Base-by-base conservation (phyloP, 768 basidiomycete species). In the Hydnomerulius pinastri region DNA sequence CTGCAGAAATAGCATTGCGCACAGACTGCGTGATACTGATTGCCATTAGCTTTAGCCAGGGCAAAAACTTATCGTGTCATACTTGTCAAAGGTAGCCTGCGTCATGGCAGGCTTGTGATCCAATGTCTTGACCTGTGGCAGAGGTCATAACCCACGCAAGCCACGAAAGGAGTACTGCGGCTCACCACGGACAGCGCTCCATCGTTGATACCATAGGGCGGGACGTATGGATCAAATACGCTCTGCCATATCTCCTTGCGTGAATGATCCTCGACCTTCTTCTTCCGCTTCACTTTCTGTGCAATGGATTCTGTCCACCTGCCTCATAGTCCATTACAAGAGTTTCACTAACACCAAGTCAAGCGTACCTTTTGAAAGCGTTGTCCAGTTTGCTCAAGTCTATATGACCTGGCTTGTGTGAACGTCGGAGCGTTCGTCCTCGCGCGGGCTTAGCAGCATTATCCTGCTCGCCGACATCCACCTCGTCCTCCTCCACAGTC, bases 231-330 rank as follows among this genome's bases (percentile, higher is more conserved):
- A 47, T 90, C 89, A 55, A 92, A 90, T 11, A 88, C 86, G 60
- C 86, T 90, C 51, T 83, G 81, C 79, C 82, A 86, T 61, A 92
- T 92, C 63, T 83, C 81, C 73, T 77, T 85, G 63, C 78, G 79
- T 35, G 81, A 78, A 61, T 83, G 77, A 49, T 81, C 81, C 33
- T 81, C 76, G 13, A 75, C 74, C 57, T 85, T 89, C 75, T 84
- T 87, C 71, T 87, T 90, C 49, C 86, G 80, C 58, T 86, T 88
- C 44, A 93, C 82, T 68, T 87, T 90, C 71, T 90, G 85, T 1
- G 90, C 86, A 58, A 93, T 92, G 46, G 86, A 87, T 59, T 88
- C 83, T 11, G 90, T 92, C 90, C 90, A 93, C 63, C 88, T 89
- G 21, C 18, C 36, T 10, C 46, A 37, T 9, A 33, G 39, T 46